Base-by-base conservation (phyloP, 352 stramenopile species). In the Phytophthora hybrid region DNA sequence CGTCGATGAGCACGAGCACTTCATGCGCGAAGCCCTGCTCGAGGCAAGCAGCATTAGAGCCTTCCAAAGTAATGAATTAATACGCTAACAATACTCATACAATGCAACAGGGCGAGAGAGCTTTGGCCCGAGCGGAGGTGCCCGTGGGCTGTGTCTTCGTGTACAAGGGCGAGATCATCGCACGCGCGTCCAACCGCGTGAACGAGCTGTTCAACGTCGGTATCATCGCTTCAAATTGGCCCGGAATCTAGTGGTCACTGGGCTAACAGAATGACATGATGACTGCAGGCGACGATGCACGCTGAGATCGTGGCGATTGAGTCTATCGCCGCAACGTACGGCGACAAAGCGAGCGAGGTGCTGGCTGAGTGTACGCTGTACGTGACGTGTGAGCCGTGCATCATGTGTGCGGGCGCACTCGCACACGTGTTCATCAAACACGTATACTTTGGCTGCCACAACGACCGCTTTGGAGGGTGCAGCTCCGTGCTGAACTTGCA, bases 311-410 rank as follows among this genome's bases (percentile, higher is more conserved):
- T 98, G 18, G 91, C 91, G 5, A 97, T 98, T 34, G 86, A 98
- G 58, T 72, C 82, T 34, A 92, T 97, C 65, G 81, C 93, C 21
- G 64, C 69, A 2, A 66, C 61, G 11, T 84, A 82, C 52, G 81
- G 85, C 18, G 73, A 82, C 7, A 55, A 82, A 23, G 79, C 87
- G 29, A 63, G 23, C 6, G 57, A 83, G 14, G 73, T 94, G 26
- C 74, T 96, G 32, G 75, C 80, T 2, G 66, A 91, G 31, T 90
- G 83, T 53, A 87, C 78, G 55, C 76, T 96, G 39, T 96, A 95
- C 70, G 94, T 98, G 47, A 98, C 95, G 9, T 97, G 92, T 41
- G 95, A 98, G 79, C 95, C 95, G 5, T 98, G 95, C 74, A 98
- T 98, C 67, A 98, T 98, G 95, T 98, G 95, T 54, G 94, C 95